A percentile compares a stretch with the other conserved stretches of the same genome.
Conservation (phyloP, 805 yeast species). For the Debaryomyces prosopidis region DNA sequence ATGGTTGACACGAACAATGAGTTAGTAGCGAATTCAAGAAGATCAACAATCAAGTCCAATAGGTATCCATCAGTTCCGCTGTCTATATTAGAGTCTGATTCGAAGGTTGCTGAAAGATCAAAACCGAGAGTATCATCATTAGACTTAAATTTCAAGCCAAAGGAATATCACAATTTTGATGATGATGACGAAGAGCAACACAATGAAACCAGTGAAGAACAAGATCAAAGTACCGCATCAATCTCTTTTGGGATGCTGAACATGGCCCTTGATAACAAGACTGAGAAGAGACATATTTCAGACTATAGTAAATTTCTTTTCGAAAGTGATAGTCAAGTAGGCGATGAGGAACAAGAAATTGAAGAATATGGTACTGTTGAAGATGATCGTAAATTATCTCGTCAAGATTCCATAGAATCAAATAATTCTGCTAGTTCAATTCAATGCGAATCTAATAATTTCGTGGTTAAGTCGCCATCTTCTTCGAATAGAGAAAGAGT, state of each 20-base stretch:
- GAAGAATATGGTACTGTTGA: neutral
- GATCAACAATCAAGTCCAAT: slow-evolving; percentile 31
- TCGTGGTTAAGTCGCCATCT: slow-evolving; percentile 16
- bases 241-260: slow-evolving; percentile 15
- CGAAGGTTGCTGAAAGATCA: neutral
- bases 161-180: slow-evolving; percentile 8
- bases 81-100: slow-evolving; percentile 5
- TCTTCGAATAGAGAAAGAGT: neutral
- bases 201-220: neutral
- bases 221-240: slow-evolving; percentile 3
- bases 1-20: slow-evolving; percentile 4
- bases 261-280: slow-evolving; percentile 12
- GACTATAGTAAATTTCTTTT: slow-evolving; percentile 25
- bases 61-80: slow-evolving; percentile 39
- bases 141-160: slow-evolving; percentile 20
- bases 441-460: slow-evolving; percentile 27
- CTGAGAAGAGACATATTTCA: slow-evolving; percentile 22
- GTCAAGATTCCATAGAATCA: slow-evolving; percentile 10
- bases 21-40: slow-evolving; percentile 26
- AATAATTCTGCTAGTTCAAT: slow-evolving; percentile 28
- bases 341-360: slow-evolving; percentile 1
- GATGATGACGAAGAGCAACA: slow-evolving; percentile 8
- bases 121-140: slow-evolving; percentile 17
- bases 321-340: slow-evolving; percentile 13
- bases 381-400: neutral